Conservation (phyloP, 176 grass and related monocot species). For the Phoenix roebelenii region DNA sequence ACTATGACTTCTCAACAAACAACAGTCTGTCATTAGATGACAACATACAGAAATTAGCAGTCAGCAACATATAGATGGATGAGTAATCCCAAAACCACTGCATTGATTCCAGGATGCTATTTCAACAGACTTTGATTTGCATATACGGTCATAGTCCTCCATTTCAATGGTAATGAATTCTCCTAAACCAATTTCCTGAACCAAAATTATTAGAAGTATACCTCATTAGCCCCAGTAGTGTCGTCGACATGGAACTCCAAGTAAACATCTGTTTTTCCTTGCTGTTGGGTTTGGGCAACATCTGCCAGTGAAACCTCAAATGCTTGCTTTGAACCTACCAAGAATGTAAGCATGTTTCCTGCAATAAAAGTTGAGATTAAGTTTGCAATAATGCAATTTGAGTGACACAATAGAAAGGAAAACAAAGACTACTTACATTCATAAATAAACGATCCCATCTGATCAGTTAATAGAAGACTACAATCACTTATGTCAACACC, state of each 20-base stretch:
- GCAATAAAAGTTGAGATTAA: constrained; percentile 12
- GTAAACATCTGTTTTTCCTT: constrained; percentile 91
- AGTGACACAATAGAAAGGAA: background rate
- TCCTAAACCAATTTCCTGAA: too few relatives aligned
- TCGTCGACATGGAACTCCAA: constrained; percentile 97
- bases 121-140: too few relatives aligned
- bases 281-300: constrained; percentile 80
- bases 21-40: too few relatives aligned
- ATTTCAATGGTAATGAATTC: too few relatives aligned
- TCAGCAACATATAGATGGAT: too few relatives aligned
- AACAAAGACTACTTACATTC: background rate
- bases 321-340: constrained; percentile 71
- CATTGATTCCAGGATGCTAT: too few relatives aligned
- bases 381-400: too few relatives aligned
- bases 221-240: constrained; percentile 91
- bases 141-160: too few relatives aligned
- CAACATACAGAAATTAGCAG: too few relatives aligned
- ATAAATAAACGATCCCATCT: background rate
- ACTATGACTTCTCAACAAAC: too few relatives aligned
- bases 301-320: constrained; percentile 94
- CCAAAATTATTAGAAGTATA: constrained; percentile 1
- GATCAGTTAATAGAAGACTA: background rate
- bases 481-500: background rate
- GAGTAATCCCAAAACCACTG: too few relatives aligned
- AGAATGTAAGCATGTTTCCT: constrained; percentile 86